phyloP scores from a whole-genome alignment of 306 rosid genomes.

The Senna tora region DNA sequence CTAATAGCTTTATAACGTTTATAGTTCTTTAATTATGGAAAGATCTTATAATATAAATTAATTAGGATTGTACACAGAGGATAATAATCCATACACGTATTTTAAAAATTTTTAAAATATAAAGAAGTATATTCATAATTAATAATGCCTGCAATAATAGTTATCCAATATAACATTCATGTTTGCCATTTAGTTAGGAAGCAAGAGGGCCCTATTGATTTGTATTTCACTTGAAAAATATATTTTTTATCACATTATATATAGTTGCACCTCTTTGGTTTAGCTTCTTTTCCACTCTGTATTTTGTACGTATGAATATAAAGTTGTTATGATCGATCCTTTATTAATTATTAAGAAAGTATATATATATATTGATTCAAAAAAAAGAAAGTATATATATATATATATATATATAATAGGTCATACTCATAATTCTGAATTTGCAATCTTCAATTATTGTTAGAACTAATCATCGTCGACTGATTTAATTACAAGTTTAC shows the following conservation, averaged over 20 bases:
- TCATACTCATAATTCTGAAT: not conserved
- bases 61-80: not conserved
- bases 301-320: conserved; percentile 7
- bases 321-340: not conserved
- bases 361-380: no score
- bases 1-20: not conserved
- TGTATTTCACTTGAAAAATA: conserved; percentile 1
- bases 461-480: not conserved
- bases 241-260: not conserved
- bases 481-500: not conserved
- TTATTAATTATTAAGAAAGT: no score
- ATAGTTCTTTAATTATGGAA: not conserved
- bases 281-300: not conserved
- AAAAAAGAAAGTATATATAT: no score
- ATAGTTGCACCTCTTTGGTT: not conserved
- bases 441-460: not conserved
- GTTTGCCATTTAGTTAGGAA: conserved; percentile 15
- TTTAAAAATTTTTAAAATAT: not conserved
- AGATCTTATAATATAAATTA: not conserved
- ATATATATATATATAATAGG: no score
- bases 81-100: not conserved
- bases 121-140: not conserved
- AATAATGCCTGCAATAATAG: conserved; percentile 31
- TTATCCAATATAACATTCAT: not conserved
- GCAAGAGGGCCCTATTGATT: conserved; percentile 26